Evolutionary conservation across 2,329 filamentous ascomycete genomes (phyloP), one percentile per base, ranked within the genome.

Genomic region (Pseudocercospora crystallina): DNA sequence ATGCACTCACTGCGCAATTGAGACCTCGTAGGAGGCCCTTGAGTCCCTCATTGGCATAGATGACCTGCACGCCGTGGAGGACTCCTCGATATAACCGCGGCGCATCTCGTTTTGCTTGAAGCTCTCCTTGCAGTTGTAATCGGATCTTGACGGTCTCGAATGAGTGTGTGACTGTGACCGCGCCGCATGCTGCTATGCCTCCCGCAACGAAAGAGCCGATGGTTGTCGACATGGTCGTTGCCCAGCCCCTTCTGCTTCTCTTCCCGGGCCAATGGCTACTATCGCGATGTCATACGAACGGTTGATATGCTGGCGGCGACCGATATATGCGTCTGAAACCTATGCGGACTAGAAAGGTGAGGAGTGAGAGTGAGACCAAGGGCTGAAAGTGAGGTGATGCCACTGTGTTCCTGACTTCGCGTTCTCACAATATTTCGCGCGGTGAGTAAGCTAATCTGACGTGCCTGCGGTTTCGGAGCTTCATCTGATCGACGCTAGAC

Each of bases 91-190:
- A 99, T 74, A 95, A 81, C 65, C 90, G 87, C 60, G 87, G 87
- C 51, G 92, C 89, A 68, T 90, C 84, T 61, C 84, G 84, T 69
- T 91, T 96, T 51, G 85, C 79, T 68, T 96, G 90, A 48, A 99
- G 82, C 73, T 99, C 94, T 71, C 94, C 94, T 73, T 99, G 94
- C 48, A 99, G 74, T 76, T 99, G 94, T 81, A 99, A 84, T 65
- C 90, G 88, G 69, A 97, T 97, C 82, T 99, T 99, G 70, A 99
- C 90, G 10, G 92, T 97, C 75, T 99, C 94, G 76, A 97, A 97
- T 50, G 91, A 91, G 73, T 99, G 94, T 43, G 94, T 97, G 60
- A 95, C 91, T 35, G 92, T 97, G 51, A 99, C 94, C 59, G 94
- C 94, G 68, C 94, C 94, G 75, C 92, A 97, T 60, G 94, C 94